phyloP scores from a whole-genome alignment of 2,329 filamentous ascomycete genomes.

The Cercospora sp. region DNA sequence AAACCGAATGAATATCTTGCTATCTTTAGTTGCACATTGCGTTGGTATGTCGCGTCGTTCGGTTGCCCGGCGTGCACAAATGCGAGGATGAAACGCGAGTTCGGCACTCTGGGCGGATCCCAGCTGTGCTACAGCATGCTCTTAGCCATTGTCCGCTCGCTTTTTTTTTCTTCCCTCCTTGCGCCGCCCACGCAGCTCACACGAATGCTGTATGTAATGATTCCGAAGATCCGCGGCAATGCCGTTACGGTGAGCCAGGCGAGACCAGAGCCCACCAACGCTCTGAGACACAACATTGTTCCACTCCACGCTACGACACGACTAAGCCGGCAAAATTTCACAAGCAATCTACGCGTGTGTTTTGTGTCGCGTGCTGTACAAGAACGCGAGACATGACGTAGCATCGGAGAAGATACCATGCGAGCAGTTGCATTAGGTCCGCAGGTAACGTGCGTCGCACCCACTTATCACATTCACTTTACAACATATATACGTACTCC shows the following conservation, averaged over 20 bases:
- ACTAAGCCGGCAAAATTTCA: conserved; percentile 26
- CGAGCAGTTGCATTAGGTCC: conserved; percentile 18
- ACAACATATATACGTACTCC: conserved; percentile 19
- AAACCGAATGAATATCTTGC: neutral
- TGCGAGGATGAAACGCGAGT: conserved; percentile 25
- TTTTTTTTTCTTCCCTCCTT: conserved; percentile 20
- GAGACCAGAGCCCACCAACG: conserved; percentile 1
- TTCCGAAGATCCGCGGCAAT: conserved; percentile 20
- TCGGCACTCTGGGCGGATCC: conserved; percentile 20
- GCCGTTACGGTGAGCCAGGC: conserved; percentile 24
- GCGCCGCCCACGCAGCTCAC: conserved; percentile 21
- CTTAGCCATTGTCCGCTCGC: conserved; percentile 9
- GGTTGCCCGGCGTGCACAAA: conserved; percentile 24
- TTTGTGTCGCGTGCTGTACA: conserved; percentile 21
- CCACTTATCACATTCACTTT: conserved; percentile 16
- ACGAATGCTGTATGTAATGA: conserved; percentile 24
- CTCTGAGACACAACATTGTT: conserved; percentile 15
- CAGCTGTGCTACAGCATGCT: conserved; percentile 25
- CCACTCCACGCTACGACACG: conserved; percentile 23
- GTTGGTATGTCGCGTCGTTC: conserved; percentile 17
- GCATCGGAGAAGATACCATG: conserved; percentile 6
- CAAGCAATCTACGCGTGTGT: conserved; percentile 23
- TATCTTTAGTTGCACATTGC: conserved; percentile 15
- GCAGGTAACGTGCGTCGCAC: neutral
- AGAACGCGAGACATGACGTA: conserved; percentile 23